Base-by-base conservation (phyloP, 2,329 filamentous ascomycete genomes). In the Orbilia ellipsospora region DNA sequence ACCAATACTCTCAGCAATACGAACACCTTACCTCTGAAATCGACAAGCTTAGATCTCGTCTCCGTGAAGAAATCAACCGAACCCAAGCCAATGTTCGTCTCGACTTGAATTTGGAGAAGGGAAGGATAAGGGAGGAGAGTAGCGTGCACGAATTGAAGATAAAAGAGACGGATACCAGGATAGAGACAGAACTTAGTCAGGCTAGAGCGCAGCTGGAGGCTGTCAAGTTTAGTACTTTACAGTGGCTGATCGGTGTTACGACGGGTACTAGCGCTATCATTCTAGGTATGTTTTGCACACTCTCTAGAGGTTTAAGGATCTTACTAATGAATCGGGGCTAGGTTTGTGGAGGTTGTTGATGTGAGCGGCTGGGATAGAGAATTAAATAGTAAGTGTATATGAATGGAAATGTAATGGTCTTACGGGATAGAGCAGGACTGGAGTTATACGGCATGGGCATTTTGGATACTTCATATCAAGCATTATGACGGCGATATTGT, bases 111-210 rank as follows among this genome's bases (percentile, higher is more conserved):
- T 85, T 99, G 54, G 95, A 99, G 81, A 99, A 99, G 85, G 95
- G 95, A 13, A 88, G 95, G 77, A 99, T 98, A 79, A 87, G 95
- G 77, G 95, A 99, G 84, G 95, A 99, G 85, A 93, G 94, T 16
- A 96, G 97, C 78, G 91, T 92, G 70, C 95, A 98, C 84, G 95
- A 99, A 83, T 89, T 99, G 83, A 96, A 97, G 85, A 93, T 99
- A 80, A 97, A 97, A 85, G 95, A 99, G 87, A 98, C 95, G 12
- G 95, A 99, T 85, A 97, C 94, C 70, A 90, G 96, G 83, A 98
- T 99, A 80, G 95, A 99, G 85, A 94, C 98, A 84, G 95, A 98
- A 85, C 93, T 95, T 64, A 94, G 94, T 48, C 91, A 91, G 36
- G 83, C 99, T 81, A 86, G 93, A 78, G 95, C 98, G 85, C 90